Base-by-base conservation (phyloP, 495 filamentous ascomycete species). In the Trichodelitschia bisporula region DNA sequence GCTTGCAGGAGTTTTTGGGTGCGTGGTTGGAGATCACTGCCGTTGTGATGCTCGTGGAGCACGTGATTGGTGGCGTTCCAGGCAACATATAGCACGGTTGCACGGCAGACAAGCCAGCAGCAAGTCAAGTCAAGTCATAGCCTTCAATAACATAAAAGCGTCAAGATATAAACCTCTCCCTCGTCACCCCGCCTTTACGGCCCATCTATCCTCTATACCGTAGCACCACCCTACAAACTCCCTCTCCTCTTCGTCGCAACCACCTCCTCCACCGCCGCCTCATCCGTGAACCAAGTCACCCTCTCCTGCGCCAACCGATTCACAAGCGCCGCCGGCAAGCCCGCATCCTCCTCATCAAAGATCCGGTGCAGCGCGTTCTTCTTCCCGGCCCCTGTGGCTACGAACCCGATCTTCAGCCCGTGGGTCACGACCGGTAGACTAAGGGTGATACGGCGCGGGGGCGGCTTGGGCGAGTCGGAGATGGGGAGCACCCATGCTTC, bases 241-340 rank as follows among this genome's bases (percentile, higher is more conserved):
- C 13, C 15, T 26, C 16, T 36, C 13, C 18, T 18, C 13, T 14
- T 17, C 34, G 4, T 21, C 14, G 5, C 64, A 57, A 41, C 31
- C 43, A 97, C 75, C 2, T 77, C 77, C 39, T 89, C 71, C 4
- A 80, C 66, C 4, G 86, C 86, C 0, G 69, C 58, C 32, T 62
- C 54, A 45, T 95, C 89, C 4, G 78, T 77, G 50, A 97, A 97
- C 86, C 86, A 97, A 50, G 69, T 83, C 37, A 82, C 79, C 47
- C 78, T 72, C 23, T 89, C 78, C 23, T 72, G 75, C 8, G 62
- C 75, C 16, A 63, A 66, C 40, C 69, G 61, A 48, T 97, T 97
- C 32, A 97, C 74, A 30, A 95, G 55, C 1, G 77, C 69, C 40
- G 77, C 86, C 0, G 86, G 86, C 18, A 95, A 57, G 23, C 58